Base-by-base conservation (phyloP, 371 early-diverging fungal genomes). In the Parasitella parasitica region DNA sequence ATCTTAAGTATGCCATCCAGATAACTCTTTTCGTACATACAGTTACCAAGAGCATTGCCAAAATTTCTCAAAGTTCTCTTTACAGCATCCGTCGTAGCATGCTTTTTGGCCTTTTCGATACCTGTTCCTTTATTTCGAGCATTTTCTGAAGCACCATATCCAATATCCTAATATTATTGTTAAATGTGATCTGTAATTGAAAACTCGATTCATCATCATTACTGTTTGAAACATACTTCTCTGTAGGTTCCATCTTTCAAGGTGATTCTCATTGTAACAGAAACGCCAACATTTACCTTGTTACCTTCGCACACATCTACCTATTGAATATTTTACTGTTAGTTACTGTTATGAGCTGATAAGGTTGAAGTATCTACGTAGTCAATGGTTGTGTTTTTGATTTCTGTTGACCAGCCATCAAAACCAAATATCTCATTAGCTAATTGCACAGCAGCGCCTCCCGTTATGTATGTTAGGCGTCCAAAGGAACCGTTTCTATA, bases 391-490 rank as follows among this genome's bases (percentile, higher is more conserved):
- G 89, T 81, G 28, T 84, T 84, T 54, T 88, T 76, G 60, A 99
- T 88, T 26, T 86, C 78, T 24, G 92, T 87, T 20, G 90, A 87
- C 99, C 99, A 99, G 3, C 99, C 99, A 70, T 98, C 86, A 72
- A 96, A 98, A 0, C 99, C 99, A 85, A 99, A 99, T 16, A 99
- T 82, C 51, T 94, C 90, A 74, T 99, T 99, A 38, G 99, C 99
- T 27, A 99, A 63, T 54, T 88, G 85, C 54, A 98, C 93, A 18
- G 88, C 89, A 26, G 87, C 86, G 86, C 91, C 89, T 5, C 98
- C 99, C 72, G 98, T 98, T 39, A 99, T 74, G 66, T 99, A 99
- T 3, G 85, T 82, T 49, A 95, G 70, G 34, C 82, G 81, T 6
- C 76, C 81, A 8, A 35, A 48, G 20, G 71, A 66, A 1, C 71